Evolutionary conservation across 2,329 filamentous ascomycete genomes (phyloP).

Genomic region (Ceratocystis harringtonii): DNA sequence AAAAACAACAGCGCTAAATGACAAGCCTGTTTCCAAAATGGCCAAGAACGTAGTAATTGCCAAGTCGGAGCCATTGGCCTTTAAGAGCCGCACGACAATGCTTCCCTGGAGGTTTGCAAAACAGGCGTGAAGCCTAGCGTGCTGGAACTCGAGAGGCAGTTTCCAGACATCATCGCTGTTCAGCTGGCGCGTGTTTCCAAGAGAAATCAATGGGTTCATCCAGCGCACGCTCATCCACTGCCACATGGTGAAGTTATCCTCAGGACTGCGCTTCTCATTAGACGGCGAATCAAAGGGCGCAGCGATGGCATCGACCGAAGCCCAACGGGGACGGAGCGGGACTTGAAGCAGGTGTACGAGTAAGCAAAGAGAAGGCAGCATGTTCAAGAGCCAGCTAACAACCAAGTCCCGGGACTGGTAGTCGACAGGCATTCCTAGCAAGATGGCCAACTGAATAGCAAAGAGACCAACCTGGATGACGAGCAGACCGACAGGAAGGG

Average conservation of each 20-base stretch:
- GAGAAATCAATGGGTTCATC: conserved; percentile 58
- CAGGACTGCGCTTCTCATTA: conserved; percentile 47
- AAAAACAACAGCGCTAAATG: conserved; percentile 48
- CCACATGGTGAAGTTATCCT: conserved; percentile 66
- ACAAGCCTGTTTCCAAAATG: conserved; percentile 42
- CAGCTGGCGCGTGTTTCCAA: conserved; percentile 50
- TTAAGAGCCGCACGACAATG: conserved; percentile 52
- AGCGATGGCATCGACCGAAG: conserved; percentile 43
- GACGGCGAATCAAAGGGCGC: conserved; percentile 27
- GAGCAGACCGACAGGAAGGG: conserved; percentile 20
- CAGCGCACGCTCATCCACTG: conserved; percentile 77
- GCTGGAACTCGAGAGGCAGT: conserved; percentile 68
- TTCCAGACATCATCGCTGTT: conserved; percentile 71
- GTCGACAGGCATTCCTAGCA: conserved; percentile 21
- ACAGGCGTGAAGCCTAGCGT: conserved; percentile 54
- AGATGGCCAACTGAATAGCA: conserved; percentile 21
- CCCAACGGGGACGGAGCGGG: conserved; percentile 49
- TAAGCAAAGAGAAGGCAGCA: conserved; percentile 31
- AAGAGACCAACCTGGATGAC: conserved; percentile 23
- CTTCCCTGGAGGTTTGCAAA: conserved; percentile 62
- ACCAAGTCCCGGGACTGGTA: conserved; percentile 18
- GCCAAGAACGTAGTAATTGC: conserved; percentile 50
- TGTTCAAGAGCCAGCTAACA: conserved; percentile 21
- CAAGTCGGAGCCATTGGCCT: conserved; percentile 68
- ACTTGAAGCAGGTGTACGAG: conserved; percentile 46